Evolutionary conservation across 2,329 filamentous ascomycete genomes (phyloP).

Genomic region (Cercospora berteroae): DNA sequence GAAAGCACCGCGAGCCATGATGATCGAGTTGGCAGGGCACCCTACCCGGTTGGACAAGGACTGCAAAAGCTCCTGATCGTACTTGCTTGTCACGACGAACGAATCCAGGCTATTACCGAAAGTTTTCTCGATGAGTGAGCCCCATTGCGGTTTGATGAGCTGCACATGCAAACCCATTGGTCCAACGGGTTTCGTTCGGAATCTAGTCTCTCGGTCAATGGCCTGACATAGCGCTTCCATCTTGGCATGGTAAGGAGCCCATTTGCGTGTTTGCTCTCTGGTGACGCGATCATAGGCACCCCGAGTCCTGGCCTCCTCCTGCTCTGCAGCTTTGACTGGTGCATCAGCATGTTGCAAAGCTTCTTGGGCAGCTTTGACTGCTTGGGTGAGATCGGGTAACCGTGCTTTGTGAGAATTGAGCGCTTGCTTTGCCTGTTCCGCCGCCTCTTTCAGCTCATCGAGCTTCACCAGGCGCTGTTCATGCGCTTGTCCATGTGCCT

Average conservation of each 20-base stretch:
- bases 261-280: slow-evolving; percentile 58
- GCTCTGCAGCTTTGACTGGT: slow-evolving; percentile 28
- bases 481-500: slow-evolving; percentile 67
- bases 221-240: slow-evolving; percentile 63
- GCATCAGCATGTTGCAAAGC: slow-evolving; percentile 34
- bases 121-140: slow-evolving; percentile 72
- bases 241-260: slow-evolving; percentile 62
- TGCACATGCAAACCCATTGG: slow-evolving; percentile 78
- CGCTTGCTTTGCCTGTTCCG: slow-evolving; percentile 45
- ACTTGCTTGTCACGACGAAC: slow-evolving; percentile 77
- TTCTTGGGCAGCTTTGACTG: slow-evolving; percentile 39
- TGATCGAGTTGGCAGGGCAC: slow-evolving; percentile 66
- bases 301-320: background rate
- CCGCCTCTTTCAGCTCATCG: slow-evolving; percentile 45
- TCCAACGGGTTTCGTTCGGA: slow-evolving; percentile 71
- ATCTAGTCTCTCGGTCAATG: slow-evolving; percentile 69
- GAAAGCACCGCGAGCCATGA: slow-evolving; percentile 57
- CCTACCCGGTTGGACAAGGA: slow-evolving; percentile 2
- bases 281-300: background rate
- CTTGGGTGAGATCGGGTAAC: slow-evolving; percentile 37
- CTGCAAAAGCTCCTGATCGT: slow-evolving; percentile 69
- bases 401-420: slow-evolving; percentile 45
- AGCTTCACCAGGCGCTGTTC: slow-evolving; percentile 60
- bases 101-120: slow-evolving; percentile 68
- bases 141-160: slow-evolving; percentile 78